phyloP scores from a whole-genome alignment of 202 grass and related monocot species.

The Eragrostis tef region DNA sequence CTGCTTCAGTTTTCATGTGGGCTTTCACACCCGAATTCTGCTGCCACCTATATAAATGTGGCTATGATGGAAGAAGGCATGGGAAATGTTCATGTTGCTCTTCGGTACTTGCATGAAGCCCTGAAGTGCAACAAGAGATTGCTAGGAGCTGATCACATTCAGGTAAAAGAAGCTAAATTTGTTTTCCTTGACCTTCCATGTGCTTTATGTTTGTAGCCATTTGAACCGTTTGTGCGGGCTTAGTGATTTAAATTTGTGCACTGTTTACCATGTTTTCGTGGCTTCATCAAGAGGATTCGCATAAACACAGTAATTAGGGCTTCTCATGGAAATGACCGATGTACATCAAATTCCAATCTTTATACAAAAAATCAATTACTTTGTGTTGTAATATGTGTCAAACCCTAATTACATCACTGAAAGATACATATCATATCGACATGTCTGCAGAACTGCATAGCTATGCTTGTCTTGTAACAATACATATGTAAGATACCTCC shows the following conservation, averaged over 20 bases:
- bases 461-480: constrained; percentile 13
- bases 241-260: not conserved
- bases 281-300: constrained; percentile 19
- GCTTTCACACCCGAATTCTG: constrained; percentile 98
- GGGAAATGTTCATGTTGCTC: constrained; percentile 98
- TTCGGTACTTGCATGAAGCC: constrained; percentile 97
- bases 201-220: not conserved
- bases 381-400: constrained; percentile 17
- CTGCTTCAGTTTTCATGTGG: constrained; percentile 97
- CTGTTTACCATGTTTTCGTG: constrained; percentile 29
- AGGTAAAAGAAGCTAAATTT: constrained; percentile 57
- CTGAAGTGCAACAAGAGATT: constrained; percentile 99
- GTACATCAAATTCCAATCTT: constrained; percentile 13
- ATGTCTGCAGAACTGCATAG: constrained; percentile 27
- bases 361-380: not conserved
- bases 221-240: not conserved
- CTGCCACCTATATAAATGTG: constrained; percentile 99
- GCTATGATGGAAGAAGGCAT: constrained; percentile 99
- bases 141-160: constrained; percentile 98
- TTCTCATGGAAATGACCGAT: not conserved
- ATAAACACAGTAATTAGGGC: not conserved
- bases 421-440: not conserved
- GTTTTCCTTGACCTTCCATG: not conserved
- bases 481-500: not conserved
- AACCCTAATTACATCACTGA: constrained; percentile 20